phyloP scores from a whole-genome alignment of 352 stramenopile genomes.

The Globisporangium orthogonon region DNA sequence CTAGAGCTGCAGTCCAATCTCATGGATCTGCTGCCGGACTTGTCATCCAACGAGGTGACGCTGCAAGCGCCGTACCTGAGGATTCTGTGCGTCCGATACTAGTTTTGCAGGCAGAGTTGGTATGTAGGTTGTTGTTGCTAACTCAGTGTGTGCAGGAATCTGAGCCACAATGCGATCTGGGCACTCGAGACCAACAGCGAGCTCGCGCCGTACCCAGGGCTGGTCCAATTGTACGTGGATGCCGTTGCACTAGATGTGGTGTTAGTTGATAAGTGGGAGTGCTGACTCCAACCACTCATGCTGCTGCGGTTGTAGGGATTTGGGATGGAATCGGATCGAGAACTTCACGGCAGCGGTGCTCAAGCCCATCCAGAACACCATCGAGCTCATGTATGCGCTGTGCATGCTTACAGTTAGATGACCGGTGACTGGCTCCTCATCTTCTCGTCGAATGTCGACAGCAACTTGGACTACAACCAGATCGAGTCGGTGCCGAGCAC shows the following conservation, averaged over 20 bases:
- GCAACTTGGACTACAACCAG: slow-evolving; percentile 52
- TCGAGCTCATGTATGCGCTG: slow-evolving; percentile 40
- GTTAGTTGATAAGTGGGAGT: not conserved
- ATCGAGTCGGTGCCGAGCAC: slow-evolving; percentile 56
- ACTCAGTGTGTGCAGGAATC: too few relatives aligned
- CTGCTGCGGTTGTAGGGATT: slow-evolving; percentile 22
- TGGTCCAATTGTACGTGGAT: slow-evolving; percentile 32
- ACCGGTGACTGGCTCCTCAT: not conserved
- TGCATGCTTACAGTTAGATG: not conserved
- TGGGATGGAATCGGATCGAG: slow-evolving; percentile 47
- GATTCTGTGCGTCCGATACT: slow-evolving; percentile 38
- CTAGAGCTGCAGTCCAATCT: slow-evolving; percentile 50
- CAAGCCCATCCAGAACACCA: slow-evolving; percentile 33
- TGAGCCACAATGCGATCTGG: slow-evolving; percentile 64
- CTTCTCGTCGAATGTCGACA: too few relatives aligned
- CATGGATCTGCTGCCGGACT: slow-evolving; percentile 46
- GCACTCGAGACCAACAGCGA: slow-evolving; percentile 41
- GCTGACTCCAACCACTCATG: not conserved
- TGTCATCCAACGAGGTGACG: slow-evolving; percentile 12
- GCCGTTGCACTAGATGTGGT: not conserved
- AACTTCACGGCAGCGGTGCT: slow-evolving; percentile 54
- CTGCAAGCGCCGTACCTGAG: slow-evolving; percentile 26
- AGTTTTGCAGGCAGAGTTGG: not conserved
- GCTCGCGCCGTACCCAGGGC: slow-evolving; percentile 31
- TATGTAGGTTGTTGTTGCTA: too few relatives aligned